These are phyloP conservation scores for Leucogyrophana mollusca DNA, from an alignment of 768 basidiomycete genomes.

Conservation along the genomic window DNA sequence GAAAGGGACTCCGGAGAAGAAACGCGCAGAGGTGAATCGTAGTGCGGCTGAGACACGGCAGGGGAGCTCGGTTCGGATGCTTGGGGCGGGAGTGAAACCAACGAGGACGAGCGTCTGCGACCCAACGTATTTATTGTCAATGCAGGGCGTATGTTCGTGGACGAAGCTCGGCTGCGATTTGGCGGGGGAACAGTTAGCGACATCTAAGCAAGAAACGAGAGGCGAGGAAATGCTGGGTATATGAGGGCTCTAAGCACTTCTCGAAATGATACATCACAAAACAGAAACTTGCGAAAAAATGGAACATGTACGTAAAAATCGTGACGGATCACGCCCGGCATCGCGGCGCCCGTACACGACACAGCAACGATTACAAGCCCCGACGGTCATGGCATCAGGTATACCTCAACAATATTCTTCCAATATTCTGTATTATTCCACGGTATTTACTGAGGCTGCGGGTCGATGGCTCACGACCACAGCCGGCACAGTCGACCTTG, in stretches of 20 bases:
- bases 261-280: slow-evolving; percentile 14
- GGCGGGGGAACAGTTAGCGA: slow-evolving; percentile 38
- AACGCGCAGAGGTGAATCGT: slow-evolving; percentile 3
- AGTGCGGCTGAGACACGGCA: background rate
- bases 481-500: too few species aligned
- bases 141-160: slow-evolving; percentile 53
- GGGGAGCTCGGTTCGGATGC: slow-evolving; percentile 11
- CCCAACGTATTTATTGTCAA: slow-evolving; percentile 53
- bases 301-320: too few species aligned
- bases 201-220: slow-evolving; percentile 23
- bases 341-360: slow-evolving; percentile 15
- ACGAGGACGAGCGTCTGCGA: slow-evolving; percentile 51
- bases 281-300: slow-evolving; percentile 4
- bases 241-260: slow-evolving; percentile 5
- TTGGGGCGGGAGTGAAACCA: slow-evolving; percentile 33
- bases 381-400: background rate
- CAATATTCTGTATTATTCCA: too few species aligned
- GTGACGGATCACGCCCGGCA: slow-evolving; percentile 10
- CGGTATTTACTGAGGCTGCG: too few species aligned
- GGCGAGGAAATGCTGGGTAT: slow-evolving; percentile 1
- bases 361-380: background rate
- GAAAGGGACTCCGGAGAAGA: slow-evolving; percentile 11
- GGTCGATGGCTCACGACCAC: too few species aligned
- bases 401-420: too few species aligned
- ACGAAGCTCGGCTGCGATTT: slow-evolving; percentile 56